phyloP scores from a whole-genome alignment of 345 rosid species.

The Trapa bicornis region DNA sequence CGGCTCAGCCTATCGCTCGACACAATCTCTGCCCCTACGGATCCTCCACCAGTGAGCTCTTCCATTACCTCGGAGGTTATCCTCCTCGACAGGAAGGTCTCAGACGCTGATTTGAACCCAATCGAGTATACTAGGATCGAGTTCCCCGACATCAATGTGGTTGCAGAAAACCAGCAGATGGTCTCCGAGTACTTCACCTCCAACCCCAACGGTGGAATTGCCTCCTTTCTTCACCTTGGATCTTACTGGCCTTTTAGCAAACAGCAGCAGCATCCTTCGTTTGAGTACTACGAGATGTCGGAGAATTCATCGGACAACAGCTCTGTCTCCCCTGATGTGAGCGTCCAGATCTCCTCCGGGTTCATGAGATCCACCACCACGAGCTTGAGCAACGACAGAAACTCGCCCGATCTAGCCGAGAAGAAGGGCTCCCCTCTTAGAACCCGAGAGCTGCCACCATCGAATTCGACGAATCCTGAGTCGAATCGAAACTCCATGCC shows the following conservation, averaged over 20 bases:
- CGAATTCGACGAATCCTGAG: conserved; percentile 18
- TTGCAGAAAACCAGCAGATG: conserved; percentile 64
- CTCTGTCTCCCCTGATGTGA: conserved; percentile 27
- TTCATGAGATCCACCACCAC: conserved; percentile 62
- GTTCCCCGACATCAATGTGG: conserved; percentile 65
- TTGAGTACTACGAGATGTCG: conserved; percentile 46
- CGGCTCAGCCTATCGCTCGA: conserved; percentile 46
- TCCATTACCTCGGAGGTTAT: conserved; percentile 83
- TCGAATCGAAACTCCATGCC: conserved; percentile 18
- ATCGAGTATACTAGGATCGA: conserved; percentile 81
- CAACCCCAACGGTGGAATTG: conserved; percentile 18
- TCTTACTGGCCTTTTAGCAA: conserved; percentile 20
- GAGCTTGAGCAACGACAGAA: conserved; percentile 62
- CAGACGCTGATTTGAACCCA: conserved; percentile 33
- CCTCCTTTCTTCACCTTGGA: conserved; percentile 66
- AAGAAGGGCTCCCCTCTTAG: conserved; percentile 17
- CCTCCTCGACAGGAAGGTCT: conserved; percentile 51
- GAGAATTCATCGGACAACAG: conserved; percentile 31
- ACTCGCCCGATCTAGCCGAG: conserved; percentile 50
- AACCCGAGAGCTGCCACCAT: neutral
- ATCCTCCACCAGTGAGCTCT: conserved; percentile 18
- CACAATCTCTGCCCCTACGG: conserved; percentile 5
- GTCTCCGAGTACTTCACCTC: conserved; percentile 48
- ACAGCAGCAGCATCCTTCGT: conserved; percentile 6
- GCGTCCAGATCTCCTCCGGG: conserved; percentile 37